Conservation (phyloP, 352 stramenopile species). For the Pythium vanterpoolii region DNA sequence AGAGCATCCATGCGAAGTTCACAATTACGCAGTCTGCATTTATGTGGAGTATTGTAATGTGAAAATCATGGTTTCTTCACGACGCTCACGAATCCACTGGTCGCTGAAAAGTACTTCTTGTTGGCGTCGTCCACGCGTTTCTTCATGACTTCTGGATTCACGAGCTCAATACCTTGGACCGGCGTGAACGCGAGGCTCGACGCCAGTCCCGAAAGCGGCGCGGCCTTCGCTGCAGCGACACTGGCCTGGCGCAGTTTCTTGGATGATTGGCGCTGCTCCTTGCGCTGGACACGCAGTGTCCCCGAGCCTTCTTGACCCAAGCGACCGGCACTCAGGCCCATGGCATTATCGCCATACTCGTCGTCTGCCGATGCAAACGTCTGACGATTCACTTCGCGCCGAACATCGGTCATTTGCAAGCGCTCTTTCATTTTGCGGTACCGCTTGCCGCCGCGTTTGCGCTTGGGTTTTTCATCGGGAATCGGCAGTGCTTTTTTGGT, state of each 20-base stretch:
- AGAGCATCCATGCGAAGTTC: not conserved
- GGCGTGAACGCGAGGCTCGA: constrained; percentile 97
- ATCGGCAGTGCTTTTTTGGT: constrained; percentile 96
- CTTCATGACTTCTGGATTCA: constrained; percentile 96
- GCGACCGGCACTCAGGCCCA: constrained; percentile 94
- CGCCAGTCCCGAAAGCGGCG: constrained; percentile 85
- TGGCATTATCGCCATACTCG: constrained; percentile 98
- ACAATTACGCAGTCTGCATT: not conserved
- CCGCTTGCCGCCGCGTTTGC: constrained; percentile 92
- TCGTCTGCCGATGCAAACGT: constrained; percentile 91
- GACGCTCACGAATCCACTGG: constrained; percentile 95
- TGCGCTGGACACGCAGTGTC: constrained; percentile 82
- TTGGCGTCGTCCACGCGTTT: constrained; percentile 92
- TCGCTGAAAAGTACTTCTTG: constrained; percentile 96
- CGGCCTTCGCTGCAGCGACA: constrained; percentile 48
- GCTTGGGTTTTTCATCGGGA: constrained; percentile 93
- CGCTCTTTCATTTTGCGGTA: constrained; percentile 97
- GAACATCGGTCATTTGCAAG: constrained; percentile 96
- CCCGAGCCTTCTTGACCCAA: constrained; percentile 89
- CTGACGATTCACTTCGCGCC: constrained; percentile 95
- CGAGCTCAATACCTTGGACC: constrained; percentile 95
- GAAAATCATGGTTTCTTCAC: constrained; percentile 62
- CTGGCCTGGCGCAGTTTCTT: constrained; percentile 93
- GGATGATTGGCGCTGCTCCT: constrained; percentile 89
- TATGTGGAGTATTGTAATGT: not conserved